phyloP scores from a whole-genome alignment of 2,329 filamentous ascomycete genomes.

The Penicillium sp. region DNA sequence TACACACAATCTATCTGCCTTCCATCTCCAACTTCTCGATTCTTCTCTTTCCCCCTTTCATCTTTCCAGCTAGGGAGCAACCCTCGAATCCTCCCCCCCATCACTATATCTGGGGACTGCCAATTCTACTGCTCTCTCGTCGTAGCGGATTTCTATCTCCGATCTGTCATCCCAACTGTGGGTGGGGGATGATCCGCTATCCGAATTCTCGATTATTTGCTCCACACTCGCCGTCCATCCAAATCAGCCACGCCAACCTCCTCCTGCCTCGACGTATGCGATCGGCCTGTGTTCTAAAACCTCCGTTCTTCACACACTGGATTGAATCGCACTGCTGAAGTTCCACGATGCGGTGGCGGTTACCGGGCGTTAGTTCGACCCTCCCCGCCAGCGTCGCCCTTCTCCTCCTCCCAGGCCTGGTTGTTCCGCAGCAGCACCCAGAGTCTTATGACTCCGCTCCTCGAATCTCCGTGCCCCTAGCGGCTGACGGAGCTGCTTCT shows the following conservation, averaged over 20 bases:
- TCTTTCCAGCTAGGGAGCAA: background rate
- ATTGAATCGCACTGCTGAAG: conserved; percentile 33
- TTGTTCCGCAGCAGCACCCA: conserved; percentile 65
- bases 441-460: conserved; percentile 31
- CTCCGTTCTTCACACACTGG: background rate
- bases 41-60: conserved; percentile 3
- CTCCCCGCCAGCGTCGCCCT: conserved; percentile 59
- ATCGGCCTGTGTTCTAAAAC: background rate
- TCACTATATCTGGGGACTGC: background rate
- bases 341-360: conserved; percentile 64
- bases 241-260: background rate
- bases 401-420: conserved; percentile 60
- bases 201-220: conserved; percentile 18
- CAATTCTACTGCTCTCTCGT: background rate
- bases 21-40: conserved; percentile 1
- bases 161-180: background rate
- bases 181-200: conserved; percentile 26
- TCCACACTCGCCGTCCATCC: conserved; percentile 13
- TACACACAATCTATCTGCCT: conserved; percentile 18
- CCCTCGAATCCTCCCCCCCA: background rate
- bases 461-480: conserved; percentile 30
- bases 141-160: background rate
- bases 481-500: conserved; percentile 20
- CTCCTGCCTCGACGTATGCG: background rate
- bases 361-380: conserved; percentile 58